These are phyloP conservation scores for Tephrocybe sp. DNA, from an alignment of 768 basidiomycete genomes.

Conservation along the genomic window DNA sequence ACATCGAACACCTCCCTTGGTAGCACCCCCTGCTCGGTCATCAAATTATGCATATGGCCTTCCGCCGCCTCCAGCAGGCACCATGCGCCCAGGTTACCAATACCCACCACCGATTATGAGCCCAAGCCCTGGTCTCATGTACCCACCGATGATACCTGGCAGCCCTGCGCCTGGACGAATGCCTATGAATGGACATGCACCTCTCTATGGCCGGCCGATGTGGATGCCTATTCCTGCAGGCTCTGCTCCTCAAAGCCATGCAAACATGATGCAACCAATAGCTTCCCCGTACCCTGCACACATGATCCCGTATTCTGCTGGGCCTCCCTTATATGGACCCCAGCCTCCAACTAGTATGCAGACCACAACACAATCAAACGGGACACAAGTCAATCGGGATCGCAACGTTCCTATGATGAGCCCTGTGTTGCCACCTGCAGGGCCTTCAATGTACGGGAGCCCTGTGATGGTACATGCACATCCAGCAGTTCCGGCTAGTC, in stretches of 20 bases:
- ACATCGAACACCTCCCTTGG: constrained; percentile 47
- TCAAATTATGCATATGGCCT: constrained; percentile 38
- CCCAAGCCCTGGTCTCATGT: constrained; percentile 66
- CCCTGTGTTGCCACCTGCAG: constrained; percentile 66
- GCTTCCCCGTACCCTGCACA: constrained; percentile 63
- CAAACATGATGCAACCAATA: constrained; percentile 53
- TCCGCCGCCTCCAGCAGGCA: constrained; percentile 44
- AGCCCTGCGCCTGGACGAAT: constrained; percentile 65
- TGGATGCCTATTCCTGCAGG: constrained; percentile 60
- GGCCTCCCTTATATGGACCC: constrained; percentile 47
- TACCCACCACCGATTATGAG: constrained; percentile 73
- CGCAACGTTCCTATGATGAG: constrained; percentile 64
- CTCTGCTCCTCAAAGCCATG: constrained; percentile 44
- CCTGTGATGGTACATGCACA: constrained; percentile 69
- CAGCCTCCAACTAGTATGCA: constrained; percentile 43
- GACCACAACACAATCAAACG: constrained; percentile 36
- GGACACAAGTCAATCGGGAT: constrained; percentile 38
- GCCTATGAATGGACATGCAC: constrained; percentile 58
- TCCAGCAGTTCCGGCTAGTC: constrained; percentile 36
- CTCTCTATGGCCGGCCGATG: constrained; percentile 59
- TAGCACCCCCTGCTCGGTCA: constrained; percentile 48
- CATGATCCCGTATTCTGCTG: constrained; percentile 63
- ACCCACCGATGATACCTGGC: constrained; percentile 53
- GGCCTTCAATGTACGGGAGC: constrained; percentile 63
- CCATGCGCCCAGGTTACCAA: constrained; percentile 55